phyloP scores from a whole-genome alignment of 2,329 filamentous ascomycete genomes.

The Furcasterigmium furcatum region DNA sequence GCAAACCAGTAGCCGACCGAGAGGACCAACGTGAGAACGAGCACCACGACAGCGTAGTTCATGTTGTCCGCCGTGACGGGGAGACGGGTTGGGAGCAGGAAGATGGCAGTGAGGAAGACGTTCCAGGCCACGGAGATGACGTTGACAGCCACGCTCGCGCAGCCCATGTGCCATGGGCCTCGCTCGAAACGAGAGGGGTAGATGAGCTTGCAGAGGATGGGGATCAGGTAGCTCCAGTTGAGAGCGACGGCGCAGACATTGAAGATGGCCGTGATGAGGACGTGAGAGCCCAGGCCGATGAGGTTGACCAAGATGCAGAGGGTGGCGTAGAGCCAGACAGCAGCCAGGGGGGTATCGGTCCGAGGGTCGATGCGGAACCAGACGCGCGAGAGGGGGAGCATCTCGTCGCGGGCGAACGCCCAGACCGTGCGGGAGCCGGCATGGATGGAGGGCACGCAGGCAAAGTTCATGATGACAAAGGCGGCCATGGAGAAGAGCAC shows the following conservation, averaged over 20 bases:
- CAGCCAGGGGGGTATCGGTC: conserved; percentile 48
- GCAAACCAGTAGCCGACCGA: conserved; percentile 42
- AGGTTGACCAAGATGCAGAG: conserved; percentile 56
- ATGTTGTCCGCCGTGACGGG: conserved; percentile 46
- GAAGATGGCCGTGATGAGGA: conserved; percentile 49
- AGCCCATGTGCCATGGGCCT: conserved; percentile 50
- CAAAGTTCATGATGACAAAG: conserved; percentile 56
- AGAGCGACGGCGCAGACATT: conserved; percentile 52
- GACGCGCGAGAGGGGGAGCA: conserved; percentile 40
- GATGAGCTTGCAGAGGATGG: conserved; percentile 49
- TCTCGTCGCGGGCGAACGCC: conserved; percentile 50
- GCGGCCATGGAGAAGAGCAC: conserved; percentile 54
- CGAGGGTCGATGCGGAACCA: conserved; percentile 46
- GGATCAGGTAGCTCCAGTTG: conserved; percentile 54
- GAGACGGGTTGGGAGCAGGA: conserved; percentile 45
- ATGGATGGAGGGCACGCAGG: conserved; percentile 55
- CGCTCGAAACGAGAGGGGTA: conserved; percentile 41
- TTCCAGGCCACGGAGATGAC: conserved; percentile 48
- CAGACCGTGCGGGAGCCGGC: conserved; percentile 50
- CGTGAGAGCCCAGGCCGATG: conserved; percentile 53
- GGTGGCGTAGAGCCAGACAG: conserved; percentile 53
- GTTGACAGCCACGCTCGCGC: conserved; percentile 36
- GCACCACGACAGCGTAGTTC: conserved; percentile 53
- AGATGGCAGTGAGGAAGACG: conserved; percentile 49
- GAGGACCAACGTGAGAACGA: conserved; percentile 40